These are phyloP conservation scores for Dovyalis caffra DNA, from an alignment of 345 rosid genomes.

Conservation along the genomic window DNA sequence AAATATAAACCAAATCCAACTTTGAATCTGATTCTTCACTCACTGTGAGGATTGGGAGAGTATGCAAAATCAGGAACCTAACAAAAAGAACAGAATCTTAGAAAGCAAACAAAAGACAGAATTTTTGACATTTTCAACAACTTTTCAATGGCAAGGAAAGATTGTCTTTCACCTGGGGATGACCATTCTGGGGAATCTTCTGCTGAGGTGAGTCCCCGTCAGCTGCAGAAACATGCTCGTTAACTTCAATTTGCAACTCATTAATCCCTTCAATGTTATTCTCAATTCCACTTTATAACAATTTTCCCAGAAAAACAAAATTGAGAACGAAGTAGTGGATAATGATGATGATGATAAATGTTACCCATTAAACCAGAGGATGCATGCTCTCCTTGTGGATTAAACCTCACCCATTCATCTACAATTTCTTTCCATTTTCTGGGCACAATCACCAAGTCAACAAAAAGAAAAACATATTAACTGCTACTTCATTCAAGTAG, in stretches of 20 bases:
- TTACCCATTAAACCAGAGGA: slow-evolving; percentile 79
- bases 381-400: slow-evolving; percentile 71
- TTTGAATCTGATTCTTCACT: slow-evolving; percentile 51
- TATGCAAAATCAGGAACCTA: slow-evolving; percentile 66
- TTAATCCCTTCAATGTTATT: slow-evolving; percentile 8
- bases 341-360: slow-evolving; percentile 6
- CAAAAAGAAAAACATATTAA: background rate
- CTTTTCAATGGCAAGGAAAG: slow-evolving; percentile 24
- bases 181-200: slow-evolving; percentile 59
- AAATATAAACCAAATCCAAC: slow-evolving; percentile 21
- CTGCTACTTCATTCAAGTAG: background rate
- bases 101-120: slow-evolving; percentile 27
- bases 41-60: slow-evolving; percentile 71
- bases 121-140: slow-evolving; percentile 4
- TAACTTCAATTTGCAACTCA: slow-evolving; percentile 10
- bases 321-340: background rate
- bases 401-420: slow-evolving; percentile 88
- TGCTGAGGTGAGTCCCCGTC: slow-evolving; percentile 91
- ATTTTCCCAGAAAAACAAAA: slow-evolving; percentile 22
- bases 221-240: slow-evolving; percentile 34
- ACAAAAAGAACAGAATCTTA: slow-evolving; percentile 41
- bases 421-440: slow-evolving; percentile 97
- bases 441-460: slow-evolving; percentile 14
- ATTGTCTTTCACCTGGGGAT: slow-evolving; percentile 67
- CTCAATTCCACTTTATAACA: slow-evolving; percentile 10